Base-by-base conservation (phyloP, 129 eudicot species). In the Glebionis coronaria region DNA sequence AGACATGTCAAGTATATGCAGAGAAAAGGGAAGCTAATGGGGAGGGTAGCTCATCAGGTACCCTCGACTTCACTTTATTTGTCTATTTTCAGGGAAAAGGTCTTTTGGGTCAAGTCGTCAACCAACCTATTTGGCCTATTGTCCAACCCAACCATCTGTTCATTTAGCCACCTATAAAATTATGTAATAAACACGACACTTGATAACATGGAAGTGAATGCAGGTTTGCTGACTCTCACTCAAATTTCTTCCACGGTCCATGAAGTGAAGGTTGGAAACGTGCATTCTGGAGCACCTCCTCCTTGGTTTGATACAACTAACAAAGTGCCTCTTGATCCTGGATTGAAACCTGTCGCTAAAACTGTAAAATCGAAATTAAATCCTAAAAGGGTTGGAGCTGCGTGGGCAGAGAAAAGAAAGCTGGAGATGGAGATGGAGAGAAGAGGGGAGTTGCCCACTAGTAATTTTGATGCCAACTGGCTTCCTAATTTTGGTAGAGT, bases 351-450 rank as follows among this genome's bases (percentile, higher is more conserved):
- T 23, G 63, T 12, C 27, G 4, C 23, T 15, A 14, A 80, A 59
- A 31, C 66, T 7, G 68, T 65, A 27, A 93, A 84, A 68, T 82
- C 90, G 9, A 93, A 84, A 67, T 66, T 88, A 69, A 93, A 93
- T 73, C 95, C 95, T 0, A 93, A 88, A 72, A 83, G 98, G 67
- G 96, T 93, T 47, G 98, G 98, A 58, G 98, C 98, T 69, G 98
- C 95, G 44, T 93, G 96, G 96, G 98, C 98, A 18, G 98, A 93
- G 76, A 88, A 81, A 74, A 86, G 98, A 85, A 93, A 82, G 70
- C 40, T 82, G 16, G 98, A 93, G 76, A 59, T 93, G 88, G 96
- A 88, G 74, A 50, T 82, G 95, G 96, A 93, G 77, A 88, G 70
- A 71, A 78, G 74, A 77, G 98, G 98, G 69, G 83, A 71, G 75